Evolutionary conservation across 768 basidiomycete genomes (phyloP), one percentile per base, ranked within the genome.

Genomic region (Vararia minispora): DNA sequence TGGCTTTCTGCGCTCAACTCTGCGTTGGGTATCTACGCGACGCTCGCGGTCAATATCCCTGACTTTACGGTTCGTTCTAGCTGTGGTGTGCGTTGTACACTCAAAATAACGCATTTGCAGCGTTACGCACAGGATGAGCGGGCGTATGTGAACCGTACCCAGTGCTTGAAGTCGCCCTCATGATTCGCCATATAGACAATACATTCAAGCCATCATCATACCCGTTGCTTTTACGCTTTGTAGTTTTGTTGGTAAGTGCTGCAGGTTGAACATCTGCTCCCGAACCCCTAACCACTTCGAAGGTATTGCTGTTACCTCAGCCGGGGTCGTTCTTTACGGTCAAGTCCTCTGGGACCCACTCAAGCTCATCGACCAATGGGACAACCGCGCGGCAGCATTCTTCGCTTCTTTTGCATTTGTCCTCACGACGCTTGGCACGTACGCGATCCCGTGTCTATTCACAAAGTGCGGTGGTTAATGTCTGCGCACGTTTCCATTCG

Each of bases 321-420:
- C 85, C 0, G 84, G 80, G 6, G 66, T 79, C 44, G 60, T 65
- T 4, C 67, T 89, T 12, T 90, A 89, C 49, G 84, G 79, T 17
- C 50, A 60, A 34, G 58, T 65, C 49, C 49, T 71, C 48, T 81
- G 88, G 88, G 79, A 90, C 51, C 87, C 86, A 0, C 66, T 82
- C 3, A 60, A 61, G 37, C 71, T 90, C 45, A 81, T 89, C 49
- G 74, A 83, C 54, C 65, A 64, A 24, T 91, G 87, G 87, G 73
- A 83, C 48, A 90, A 85, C 56, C 77, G 90, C 24, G 78, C 84
- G 0, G 85, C 81, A 0, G 76, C 79, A 6, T 92, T 92, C 65
- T 91, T 92, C 52, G 76, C 76, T 5, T 68, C 82, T 0, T 76
- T 86, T 54, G 70, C 75, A 26, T 88, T 88, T 52, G 64, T 70